Conservation (phyloP, 164 flowering plant genomes). For the Sedum album region DNA sequence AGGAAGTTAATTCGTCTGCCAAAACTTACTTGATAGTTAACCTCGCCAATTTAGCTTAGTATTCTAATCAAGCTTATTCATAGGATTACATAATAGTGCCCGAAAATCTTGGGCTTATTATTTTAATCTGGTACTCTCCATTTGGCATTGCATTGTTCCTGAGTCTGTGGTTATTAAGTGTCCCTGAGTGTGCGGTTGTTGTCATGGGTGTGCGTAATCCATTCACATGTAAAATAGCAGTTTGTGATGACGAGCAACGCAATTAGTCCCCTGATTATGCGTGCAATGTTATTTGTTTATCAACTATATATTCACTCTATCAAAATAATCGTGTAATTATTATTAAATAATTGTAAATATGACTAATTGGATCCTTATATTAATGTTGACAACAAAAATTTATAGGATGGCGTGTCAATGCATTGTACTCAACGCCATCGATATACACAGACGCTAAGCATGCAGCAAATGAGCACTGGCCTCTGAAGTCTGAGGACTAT, state of each 20-base stretch:
- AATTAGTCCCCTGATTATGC: no score
- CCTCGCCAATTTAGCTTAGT: no score
- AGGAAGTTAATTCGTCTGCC: not conserved
- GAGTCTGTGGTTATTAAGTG: not conserved
- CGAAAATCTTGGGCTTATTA: not conserved
- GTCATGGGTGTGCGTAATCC: not conserved
- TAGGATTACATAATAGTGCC: not conserved
- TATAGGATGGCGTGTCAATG: slow-evolving; percentile 97
- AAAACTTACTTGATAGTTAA: not conserved
- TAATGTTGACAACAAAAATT: not conserved
- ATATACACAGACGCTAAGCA: slow-evolving; percentile 82
- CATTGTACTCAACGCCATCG: slow-evolving; percentile 86
- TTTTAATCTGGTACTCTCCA: not conserved
- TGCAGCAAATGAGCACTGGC: slow-evolving; percentile 68
- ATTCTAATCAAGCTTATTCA: not conserved
- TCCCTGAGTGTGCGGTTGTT: not conserved
- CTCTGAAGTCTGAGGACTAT: slow-evolving; percentile 75
- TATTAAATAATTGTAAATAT: no score
- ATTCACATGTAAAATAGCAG: not conserved
- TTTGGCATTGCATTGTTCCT: not conserved
- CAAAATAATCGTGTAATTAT: not conserved
- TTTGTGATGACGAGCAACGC: not conserved
- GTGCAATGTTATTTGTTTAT: no score
- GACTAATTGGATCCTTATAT: not conserved
- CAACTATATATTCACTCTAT: no score